Base-by-base conservation (phyloP, 805 yeast species). In the Nakazawaea holstii region DNA sequence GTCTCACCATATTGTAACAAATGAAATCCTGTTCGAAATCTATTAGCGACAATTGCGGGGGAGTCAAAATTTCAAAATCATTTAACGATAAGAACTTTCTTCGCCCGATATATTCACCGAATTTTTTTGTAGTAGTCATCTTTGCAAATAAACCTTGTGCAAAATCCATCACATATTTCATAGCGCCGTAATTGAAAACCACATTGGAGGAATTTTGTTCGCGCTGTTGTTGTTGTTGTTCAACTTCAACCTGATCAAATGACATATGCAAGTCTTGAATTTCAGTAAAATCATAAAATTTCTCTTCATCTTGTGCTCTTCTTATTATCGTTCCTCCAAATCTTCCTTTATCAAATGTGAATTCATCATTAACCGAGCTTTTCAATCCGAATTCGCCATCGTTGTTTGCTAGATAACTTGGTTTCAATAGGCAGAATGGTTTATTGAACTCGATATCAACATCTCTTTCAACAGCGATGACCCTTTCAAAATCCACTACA, bases 1-100 rank as follows among this genome's bases (percentile, higher is more conserved):
- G 67, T 53, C 90, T 70, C 15, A 78, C 86, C 48, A 82, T 59
- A 49, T 81, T 79, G 55, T 73, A 82, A 49, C 87, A 81, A 10
- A 62, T 67, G 48, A 68, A 50, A 43, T 65, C 59, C n/a, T 44
- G 42, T 15, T 32, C 29, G 17, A 41, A 33, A 26, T 41, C 47
- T 11, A 31, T 24, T 31, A 36, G 7, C 10, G 32, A 29, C 14
- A 58, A 47, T 7, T 43, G 26, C 14, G 31, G n/a, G 8, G 50
- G 39, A 1, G 50, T 47, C 14, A 47, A 11, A 8, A 33, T 24
- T 32, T 47, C 46, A 24, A 46, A 41, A 9, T 41, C 42, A 27
- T 41, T 45, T 9, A 38, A 32, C 28, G 49, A 14, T 6, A 35
- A 26, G 13, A 24, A 29, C 11, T 37, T 41, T 36, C 38, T 41